Evolutionary conservation across 169 alveolate genomes (phyloP).

Genomic region (Plasmodium adleri): DNA sequence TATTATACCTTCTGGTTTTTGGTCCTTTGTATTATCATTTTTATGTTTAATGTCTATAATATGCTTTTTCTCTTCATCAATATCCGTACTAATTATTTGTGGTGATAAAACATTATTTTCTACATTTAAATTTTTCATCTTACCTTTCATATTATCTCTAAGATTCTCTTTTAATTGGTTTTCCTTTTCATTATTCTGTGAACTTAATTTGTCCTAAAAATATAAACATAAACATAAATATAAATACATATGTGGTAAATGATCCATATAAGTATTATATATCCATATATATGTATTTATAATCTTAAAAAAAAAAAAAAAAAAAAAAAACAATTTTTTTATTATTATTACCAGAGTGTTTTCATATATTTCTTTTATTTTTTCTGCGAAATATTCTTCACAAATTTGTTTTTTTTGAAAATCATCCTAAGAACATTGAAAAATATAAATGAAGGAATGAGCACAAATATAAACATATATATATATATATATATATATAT

Average conservation of each 20-base stretch:
- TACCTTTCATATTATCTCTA: not conserved
- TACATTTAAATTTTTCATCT: not conserved
- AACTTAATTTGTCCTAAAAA: constrained; percentile 14
- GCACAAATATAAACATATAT: not conserved
- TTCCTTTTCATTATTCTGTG: constrained; percentile 15
- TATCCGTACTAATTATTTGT: not conserved
- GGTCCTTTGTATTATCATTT: constrained; percentile 6
- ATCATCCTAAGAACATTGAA: constrained; percentile 21
- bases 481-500: not conserved
- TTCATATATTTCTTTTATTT: constrained; percentile 16
- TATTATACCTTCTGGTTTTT: not conserved
- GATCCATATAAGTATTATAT: not conserved
- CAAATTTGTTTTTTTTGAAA: constrained; percentile 57
- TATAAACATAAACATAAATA: not conserved
- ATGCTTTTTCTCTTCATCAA: not conserved
- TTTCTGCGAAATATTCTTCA: constrained; percentile 48
- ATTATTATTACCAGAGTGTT: constrained; percentile 36
- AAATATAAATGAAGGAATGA: not conserved
- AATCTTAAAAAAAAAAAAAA: not conserved
- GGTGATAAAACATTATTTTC: not conserved
- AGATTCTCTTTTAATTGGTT: not conserved
- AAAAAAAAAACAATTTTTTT: not conserved
- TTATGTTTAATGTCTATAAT: not conserved
- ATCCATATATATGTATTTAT: not conserved
- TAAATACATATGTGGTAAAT: not conserved